Percentiles rank a stretch among this genome's conserved stretches.
phyloP scores from a whole-genome alignment of 805 yeast species.

The Zygotorulaspora florentina region DNA sequence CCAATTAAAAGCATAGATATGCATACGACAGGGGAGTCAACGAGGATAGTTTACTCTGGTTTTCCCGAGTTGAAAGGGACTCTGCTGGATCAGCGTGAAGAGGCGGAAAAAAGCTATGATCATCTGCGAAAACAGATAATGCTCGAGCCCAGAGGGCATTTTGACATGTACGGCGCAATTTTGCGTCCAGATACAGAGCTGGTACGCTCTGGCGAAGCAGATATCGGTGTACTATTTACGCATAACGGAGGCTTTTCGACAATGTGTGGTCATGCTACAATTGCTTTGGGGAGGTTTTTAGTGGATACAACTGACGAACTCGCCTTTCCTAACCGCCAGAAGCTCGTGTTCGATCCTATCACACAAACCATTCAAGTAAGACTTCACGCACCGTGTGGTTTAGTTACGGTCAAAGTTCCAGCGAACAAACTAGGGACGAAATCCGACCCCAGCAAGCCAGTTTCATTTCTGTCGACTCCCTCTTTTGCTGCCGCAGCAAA shows the following conservation, averaged over 20 bases:
- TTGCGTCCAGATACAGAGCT: neutral
- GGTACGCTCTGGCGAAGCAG: neutral
- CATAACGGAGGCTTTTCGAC: conserved; percentile 2
- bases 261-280: conserved; percentile 2
- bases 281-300: conserved; percentile 1
- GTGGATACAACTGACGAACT: neutral
- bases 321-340: neutral
- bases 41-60: neutral
- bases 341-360: neutral
- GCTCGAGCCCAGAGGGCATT: conserved; percentile 2
- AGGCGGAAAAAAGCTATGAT: neutral
- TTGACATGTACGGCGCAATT: conserved; percentile 2
- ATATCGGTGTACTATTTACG: conserved; percentile 1
- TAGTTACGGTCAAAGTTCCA: neutral
- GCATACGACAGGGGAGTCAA: conserved; percentile 1
- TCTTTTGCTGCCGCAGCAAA: neutral
- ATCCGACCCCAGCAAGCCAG: neutral
- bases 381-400: conserved; percentile 1
- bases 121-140: neutral
- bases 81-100: conserved; percentile 1
- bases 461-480: neutral
- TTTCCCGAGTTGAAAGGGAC: conserved; percentile 2
- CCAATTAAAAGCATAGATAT: conserved; percentile 1
- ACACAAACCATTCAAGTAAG: neutral
- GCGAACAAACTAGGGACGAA: neutral